Conservation (phyloP, 148 eudicot genomes). For the Cornus controversa region DNA sequence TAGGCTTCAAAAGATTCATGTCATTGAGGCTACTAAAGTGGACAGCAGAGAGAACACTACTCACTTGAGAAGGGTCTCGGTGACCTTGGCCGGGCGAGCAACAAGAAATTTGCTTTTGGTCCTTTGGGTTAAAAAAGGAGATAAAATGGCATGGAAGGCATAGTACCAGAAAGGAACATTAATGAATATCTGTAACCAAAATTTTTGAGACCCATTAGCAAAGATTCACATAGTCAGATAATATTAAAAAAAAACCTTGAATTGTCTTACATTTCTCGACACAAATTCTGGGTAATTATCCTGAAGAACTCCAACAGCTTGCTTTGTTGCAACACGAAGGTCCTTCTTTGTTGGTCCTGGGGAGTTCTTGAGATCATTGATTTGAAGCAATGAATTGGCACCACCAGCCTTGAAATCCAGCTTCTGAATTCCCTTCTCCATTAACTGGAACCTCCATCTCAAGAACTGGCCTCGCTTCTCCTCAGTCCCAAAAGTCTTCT, state of each 20-base stretch:
- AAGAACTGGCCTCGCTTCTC: conserved; percentile 49
- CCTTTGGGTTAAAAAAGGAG: conserved; percentile 65
- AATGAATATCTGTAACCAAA: conserved; percentile 47
- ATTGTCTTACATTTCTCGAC: conserved; percentile 52
- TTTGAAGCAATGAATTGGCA: conserved; percentile 45
- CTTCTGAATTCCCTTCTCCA: conserved; percentile 55
- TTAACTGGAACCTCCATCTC: conserved; percentile 63
- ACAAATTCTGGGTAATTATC: conserved; percentile 82
- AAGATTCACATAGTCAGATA: no score
- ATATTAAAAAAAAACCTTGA: neutral
- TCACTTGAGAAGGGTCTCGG: conserved; percentile 70
- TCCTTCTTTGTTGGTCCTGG: conserved; percentile 65
- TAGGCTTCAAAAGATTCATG: neutral
- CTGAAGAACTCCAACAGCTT: conserved; percentile 55
- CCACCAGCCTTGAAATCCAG: conserved; percentile 62
- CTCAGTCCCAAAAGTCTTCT: conserved; percentile 48
- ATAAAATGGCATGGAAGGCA: conserved; percentile 50
- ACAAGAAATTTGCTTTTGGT: conserved; percentile 69
- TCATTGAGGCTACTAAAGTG: no score
- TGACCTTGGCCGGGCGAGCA: conserved; percentile 51
- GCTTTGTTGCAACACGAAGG: conserved; percentile 41
- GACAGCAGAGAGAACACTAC: neutral
- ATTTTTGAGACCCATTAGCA: neutral
- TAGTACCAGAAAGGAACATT: conserved; percentile 78
- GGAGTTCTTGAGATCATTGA: conserved; percentile 58